These are phyloP conservation scores for Elongisporangium undulatum DNA, from an alignment of 352 stramenopile genomes.

Conservation along the genomic window DNA sequence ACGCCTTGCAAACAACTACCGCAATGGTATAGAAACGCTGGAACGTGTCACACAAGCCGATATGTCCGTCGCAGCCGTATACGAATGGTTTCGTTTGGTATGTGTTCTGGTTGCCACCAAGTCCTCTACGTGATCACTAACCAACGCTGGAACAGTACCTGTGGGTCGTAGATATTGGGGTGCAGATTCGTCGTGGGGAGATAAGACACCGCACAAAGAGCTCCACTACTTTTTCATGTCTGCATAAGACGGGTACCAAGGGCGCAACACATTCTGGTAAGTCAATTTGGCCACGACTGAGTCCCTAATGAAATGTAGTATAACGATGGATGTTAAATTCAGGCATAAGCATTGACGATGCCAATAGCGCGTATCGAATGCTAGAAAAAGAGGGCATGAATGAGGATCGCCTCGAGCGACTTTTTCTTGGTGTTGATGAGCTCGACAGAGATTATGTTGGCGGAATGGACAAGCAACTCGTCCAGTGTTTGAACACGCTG, in stretches of 20 bases:
- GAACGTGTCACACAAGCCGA: slow-evolving; percentile 24
- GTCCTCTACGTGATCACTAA: not conserved
- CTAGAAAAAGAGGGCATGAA: slow-evolving; percentile 39
- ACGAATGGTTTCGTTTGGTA: slow-evolving; percentile 65
- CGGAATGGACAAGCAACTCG: slow-evolving; percentile 45
- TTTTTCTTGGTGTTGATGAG: slow-evolving; percentile 54
- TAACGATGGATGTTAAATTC: not conserved
- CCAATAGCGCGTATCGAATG: slow-evolving; percentile 46
- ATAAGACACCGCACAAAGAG: slow-evolving; percentile 44
- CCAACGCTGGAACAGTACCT: slow-evolving; percentile 36
- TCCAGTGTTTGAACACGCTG: slow-evolving; percentile 34
- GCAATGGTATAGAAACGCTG: slow-evolving; percentile 37
- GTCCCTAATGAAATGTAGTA: not conserved
- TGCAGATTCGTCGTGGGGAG: slow-evolving; percentile 74
- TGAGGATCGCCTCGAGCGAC: slow-evolving; percentile 29
- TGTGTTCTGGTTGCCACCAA: slow-evolving; percentile 1
- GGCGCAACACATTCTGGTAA: slow-evolving; percentile 50
- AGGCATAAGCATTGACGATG: slow-evolving; percentile 77
- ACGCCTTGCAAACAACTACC: slow-evolving; percentile 25
- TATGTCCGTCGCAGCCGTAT: slow-evolving; percentile 30
- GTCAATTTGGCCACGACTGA: not conserved
- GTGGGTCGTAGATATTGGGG: slow-evolving; percentile 51
- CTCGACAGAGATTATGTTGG: slow-evolving; percentile 59
- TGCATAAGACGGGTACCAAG: slow-evolving; percentile 62
- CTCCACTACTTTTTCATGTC: slow-evolving; percentile 32